Conservation (phyloP, 495 filamentous ascomycete species). For the Rostrohypoxylon terebratum region DNA sequence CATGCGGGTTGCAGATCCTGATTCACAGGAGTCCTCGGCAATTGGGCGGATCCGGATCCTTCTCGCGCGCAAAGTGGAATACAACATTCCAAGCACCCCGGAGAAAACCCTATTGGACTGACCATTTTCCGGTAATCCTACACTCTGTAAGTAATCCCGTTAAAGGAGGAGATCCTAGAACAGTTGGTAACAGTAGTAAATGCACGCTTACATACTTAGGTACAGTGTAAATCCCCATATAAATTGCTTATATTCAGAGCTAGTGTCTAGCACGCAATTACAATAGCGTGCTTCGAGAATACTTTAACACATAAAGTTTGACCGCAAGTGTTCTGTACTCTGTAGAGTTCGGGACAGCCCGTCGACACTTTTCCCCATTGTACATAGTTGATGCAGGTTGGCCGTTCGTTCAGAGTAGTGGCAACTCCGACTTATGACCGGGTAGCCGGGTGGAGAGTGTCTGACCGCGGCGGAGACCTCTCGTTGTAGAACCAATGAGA, state of each 20-base stretch:
- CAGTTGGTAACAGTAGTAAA: neutral
- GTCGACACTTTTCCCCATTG: neutral
- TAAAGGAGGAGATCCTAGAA: neutral
- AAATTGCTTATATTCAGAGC: neutral
- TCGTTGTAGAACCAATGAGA: neutral
- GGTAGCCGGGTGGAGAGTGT: neutral
- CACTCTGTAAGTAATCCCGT: neutral
- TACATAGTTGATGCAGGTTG: neutral
- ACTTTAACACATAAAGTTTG: neutral
- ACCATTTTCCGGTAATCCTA: neutral
- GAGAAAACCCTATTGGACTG: neutral
- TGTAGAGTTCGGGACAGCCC: neutral
- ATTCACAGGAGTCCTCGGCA: neutral
- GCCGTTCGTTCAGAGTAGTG: neutral
- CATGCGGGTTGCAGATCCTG: conserved; percentile 5
- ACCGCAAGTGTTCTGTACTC: neutral
- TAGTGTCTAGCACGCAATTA: neutral
- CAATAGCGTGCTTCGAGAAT: neutral
- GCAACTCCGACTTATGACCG: neutral
- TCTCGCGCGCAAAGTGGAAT: neutral
- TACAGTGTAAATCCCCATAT: neutral
- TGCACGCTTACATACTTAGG: neutral
- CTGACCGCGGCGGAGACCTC: neutral
- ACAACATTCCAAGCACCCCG: neutral
- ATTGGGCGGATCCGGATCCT: neutral